Evolutionary conservation across 2,329 filamentous ascomycete genomes (phyloP).

Genomic region (Botrytis pseudocinerea): DNA sequence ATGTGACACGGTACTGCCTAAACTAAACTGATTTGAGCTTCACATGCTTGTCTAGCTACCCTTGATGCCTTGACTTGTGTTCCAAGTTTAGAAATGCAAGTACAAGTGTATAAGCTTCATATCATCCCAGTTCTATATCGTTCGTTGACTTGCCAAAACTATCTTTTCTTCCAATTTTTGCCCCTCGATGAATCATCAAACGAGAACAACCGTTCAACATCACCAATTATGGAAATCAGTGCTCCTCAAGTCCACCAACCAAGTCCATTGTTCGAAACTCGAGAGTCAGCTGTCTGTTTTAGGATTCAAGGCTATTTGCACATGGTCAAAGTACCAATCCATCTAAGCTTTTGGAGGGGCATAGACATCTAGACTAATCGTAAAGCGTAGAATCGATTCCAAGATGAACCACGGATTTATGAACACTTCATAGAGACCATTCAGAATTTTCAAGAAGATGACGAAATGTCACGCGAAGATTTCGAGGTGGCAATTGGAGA

Average conservation of each 20-base stretch:
- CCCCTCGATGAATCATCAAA: not conserved
- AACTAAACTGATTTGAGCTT: slow-evolving; percentile 13
- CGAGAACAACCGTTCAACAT: not conserved
- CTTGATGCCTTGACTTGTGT: not conserved
- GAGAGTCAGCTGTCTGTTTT: not conserved
- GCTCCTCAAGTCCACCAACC: not conserved
- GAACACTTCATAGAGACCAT: not conserved
- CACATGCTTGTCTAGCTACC: slow-evolving; percentile 1
- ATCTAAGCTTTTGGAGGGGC: too few relatives aligned
- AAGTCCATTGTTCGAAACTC: too few relatives aligned
- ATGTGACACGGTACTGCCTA: slow-evolving; percentile 7
- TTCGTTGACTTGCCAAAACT: not conserved
- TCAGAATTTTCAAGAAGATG: not conserved
- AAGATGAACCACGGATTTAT: not conserved
- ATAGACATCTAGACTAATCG: not conserved
- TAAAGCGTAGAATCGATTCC: not conserved
- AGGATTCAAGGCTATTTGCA: not conserved
- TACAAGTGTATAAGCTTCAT: not conserved
- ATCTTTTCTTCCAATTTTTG: not conserved
- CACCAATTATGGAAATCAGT: not conserved
- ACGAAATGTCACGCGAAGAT: not conserved
- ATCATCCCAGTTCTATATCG: not conserved
- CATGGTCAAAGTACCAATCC: not conserved
- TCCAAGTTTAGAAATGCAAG: not conserved
- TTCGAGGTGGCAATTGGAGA: not conserved